Percentiles rank a stretch among this genome's conserved stretches.
Conservation (phyloP, 2,329 filamentous ascomycete genomes). For the Periglandula ipomoeae region DNA sequence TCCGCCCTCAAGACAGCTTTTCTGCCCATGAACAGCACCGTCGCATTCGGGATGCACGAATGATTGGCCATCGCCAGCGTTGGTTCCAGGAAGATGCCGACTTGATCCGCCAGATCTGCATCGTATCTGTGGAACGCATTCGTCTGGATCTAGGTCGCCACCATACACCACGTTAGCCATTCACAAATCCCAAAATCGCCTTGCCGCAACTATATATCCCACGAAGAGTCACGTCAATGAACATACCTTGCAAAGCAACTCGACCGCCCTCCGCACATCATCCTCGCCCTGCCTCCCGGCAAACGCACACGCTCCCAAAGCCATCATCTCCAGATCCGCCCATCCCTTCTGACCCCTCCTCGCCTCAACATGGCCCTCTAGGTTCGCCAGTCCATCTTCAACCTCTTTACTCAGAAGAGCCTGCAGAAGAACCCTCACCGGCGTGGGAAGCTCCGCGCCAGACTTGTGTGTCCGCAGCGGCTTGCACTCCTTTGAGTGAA, state of each 20-base stretch:
- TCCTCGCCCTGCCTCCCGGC: constrained; percentile 28
- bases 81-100: constrained; percentile 48
- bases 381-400: constrained; percentile 22
- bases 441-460: constrained; percentile 37
- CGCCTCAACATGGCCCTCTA: constrained; percentile 37
- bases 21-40: constrained; percentile 45
- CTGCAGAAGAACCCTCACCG: constrained; percentile 44
- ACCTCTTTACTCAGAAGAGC: constrained; percentile 32
- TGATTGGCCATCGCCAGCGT: constrained; percentile 53
- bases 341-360: constrained; percentile 28
- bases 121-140: constrained; percentile 53
- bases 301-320: constrained; percentile 32
- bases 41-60: constrained; percentile 51
- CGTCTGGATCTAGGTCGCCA: constrained; percentile 40
- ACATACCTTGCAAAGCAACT: constrained; percentile 45
- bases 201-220: no score
- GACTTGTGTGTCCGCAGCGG: constrained; percentile 24
- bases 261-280: constrained; percentile 30
- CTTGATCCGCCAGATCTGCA: constrained; percentile 35
- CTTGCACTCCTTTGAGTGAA: constrained; percentile 48
- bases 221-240: no score
- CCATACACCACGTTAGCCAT: constrained; percentile 4
- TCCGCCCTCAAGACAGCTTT: constrained; percentile 42
- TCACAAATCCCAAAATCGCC: no score
- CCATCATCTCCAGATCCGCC: constrained; percentile 40